phyloP scores from a whole-genome alignment of 176 grass and related monocot genomes.

The Oryza australiensis region DNA sequence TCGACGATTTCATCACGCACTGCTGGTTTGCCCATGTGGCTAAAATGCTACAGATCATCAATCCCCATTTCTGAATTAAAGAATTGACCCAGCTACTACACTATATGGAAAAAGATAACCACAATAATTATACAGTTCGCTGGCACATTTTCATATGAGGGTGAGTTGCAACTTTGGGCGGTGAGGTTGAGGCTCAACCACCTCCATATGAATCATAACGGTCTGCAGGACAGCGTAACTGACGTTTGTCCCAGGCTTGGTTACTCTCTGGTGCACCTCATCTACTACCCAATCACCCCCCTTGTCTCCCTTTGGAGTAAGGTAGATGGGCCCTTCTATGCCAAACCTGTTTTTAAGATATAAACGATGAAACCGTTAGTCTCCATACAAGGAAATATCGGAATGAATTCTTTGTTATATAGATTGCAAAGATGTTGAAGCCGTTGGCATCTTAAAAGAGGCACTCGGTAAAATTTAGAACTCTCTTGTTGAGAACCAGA shows the following conservation, averaged over 20 bases:
- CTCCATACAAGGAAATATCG: background rate
- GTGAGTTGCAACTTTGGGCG: slow-evolving; percentile 96
- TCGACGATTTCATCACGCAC: background rate
- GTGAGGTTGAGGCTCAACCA: slow-evolving; percentile 92
- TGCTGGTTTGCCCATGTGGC: background rate
- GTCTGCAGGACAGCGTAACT: slow-evolving; percentile 66
- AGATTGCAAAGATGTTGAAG: background rate
- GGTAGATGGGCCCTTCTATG: slow-evolving; percentile 91
- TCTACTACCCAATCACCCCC: slow-evolving; percentile 88
- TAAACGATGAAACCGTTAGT: background rate
- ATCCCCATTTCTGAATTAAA: slow-evolving; percentile 19
- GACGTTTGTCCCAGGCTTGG: slow-evolving; percentile 61
- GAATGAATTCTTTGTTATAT: background rate
- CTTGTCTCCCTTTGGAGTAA: slow-evolving; percentile 74
- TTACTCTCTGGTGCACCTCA: slow-evolving; percentile 87
- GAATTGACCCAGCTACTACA: background rate
- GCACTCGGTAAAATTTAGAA: background rate
- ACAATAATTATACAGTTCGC: slow-evolving; percentile 24
- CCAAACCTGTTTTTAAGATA: slow-evolving; percentile 60
- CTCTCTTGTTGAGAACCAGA: background rate
- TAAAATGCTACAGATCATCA: slow-evolving; percentile 17
- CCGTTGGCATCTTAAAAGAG: background rate
- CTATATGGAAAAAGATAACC: background rate
- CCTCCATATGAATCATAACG: slow-evolving; percentile 95
- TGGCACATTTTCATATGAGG: slow-evolving; percentile 55